These are phyloP conservation scores for Trametes cubensis DNA, from an alignment of 768 basidiomycete genomes.

Conservation along the genomic window DNA sequence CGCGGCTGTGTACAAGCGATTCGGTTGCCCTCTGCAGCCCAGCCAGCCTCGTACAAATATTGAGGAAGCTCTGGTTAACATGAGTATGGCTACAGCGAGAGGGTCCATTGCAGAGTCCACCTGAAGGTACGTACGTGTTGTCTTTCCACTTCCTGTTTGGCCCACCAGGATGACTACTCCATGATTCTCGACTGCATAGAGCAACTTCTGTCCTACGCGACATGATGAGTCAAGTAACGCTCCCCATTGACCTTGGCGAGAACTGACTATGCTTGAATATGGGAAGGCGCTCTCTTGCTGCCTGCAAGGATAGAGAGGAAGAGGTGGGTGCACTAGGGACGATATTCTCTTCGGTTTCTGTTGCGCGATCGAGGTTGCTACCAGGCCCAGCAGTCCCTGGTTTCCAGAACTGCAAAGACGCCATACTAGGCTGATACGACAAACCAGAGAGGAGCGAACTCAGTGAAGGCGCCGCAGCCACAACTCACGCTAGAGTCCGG, in stretches of 20 bases:
- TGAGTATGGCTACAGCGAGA: neutral
- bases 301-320: conserved; percentile 62
- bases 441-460: too few species aligned
- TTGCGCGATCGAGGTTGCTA: conserved; percentile 82
- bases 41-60: conserved; percentile 91
- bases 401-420: conserved; percentile 80
- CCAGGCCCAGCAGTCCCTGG: conserved; percentile 85
- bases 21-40: conserved; percentile 79
- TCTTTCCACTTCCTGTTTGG: conserved; percentile 97
- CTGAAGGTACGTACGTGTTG: conserved; percentile 71
- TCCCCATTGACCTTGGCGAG: too few species aligned
- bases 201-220: conserved; percentile 66
- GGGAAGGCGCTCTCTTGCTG: conserved; percentile 80
- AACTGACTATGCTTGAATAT: conserved; percentile 88
- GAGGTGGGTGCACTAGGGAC: conserved; percentile 64
- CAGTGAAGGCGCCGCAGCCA: too few species aligned
- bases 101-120: too few species aligned
- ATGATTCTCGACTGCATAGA: conserved; percentile 83
- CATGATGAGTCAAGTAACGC: neutral
- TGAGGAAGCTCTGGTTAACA: conserved; percentile 81
- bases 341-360: conserved; percentile 74
- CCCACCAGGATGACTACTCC: conserved; percentile 89
- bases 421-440: too few species aligned
- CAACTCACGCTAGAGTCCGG: neutral
- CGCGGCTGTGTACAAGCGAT: conserved; percentile 94